Conservation (phyloP, 2,329 filamentous ascomycete species). For the Neonectria faginata region DNA sequence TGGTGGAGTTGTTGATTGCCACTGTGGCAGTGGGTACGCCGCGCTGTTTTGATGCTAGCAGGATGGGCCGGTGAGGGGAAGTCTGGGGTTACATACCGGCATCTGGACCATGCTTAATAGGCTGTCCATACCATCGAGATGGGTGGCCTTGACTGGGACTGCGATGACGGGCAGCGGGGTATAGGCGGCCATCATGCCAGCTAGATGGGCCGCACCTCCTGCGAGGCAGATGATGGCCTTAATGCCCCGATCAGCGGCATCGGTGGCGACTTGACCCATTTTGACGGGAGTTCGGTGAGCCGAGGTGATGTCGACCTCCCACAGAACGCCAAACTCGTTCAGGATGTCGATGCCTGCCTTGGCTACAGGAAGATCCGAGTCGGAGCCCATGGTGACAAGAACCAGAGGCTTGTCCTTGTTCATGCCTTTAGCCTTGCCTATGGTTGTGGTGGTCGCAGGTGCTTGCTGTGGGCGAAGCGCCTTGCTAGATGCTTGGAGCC, state of each 20-base stretch:
- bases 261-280: slow-evolving; percentile 75
- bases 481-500: slow-evolving; percentile 57
- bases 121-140: slow-evolving; percentile 78
- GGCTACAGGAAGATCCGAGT: slow-evolving; percentile 79
- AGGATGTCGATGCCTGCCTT: slow-evolving; percentile 75
- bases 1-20: slow-evolving; percentile 83
- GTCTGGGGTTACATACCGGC: slow-evolving; percentile 64
- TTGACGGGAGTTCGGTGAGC: slow-evolving; percentile 79
- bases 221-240: slow-evolving; percentile 82
- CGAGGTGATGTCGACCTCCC: slow-evolving; percentile 80
- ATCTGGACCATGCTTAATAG: slow-evolving; percentile 82
- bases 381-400: slow-evolving; percentile 86
- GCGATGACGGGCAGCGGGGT: slow-evolving; percentile 81
- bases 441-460: slow-evolving; percentile 34
- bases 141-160: slow-evolving; percentile 79
- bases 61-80: background rate
- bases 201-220: slow-evolving; percentile 78
- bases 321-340: slow-evolving; percentile 77
- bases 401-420: slow-evolving; percentile 65
- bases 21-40: slow-evolving; percentile 81
- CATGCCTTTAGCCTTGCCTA: slow-evolving; percentile 29
- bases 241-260: slow-evolving; percentile 73
- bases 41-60: slow-evolving; percentile 49
- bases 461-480: slow-evolving; percentile 50
- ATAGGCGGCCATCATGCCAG: slow-evolving; percentile 80